These are phyloP conservation scores for Taiozyma sp. DNA, from an alignment of 1,139 yeast genomes.

Conservation along the genomic window DNA sequence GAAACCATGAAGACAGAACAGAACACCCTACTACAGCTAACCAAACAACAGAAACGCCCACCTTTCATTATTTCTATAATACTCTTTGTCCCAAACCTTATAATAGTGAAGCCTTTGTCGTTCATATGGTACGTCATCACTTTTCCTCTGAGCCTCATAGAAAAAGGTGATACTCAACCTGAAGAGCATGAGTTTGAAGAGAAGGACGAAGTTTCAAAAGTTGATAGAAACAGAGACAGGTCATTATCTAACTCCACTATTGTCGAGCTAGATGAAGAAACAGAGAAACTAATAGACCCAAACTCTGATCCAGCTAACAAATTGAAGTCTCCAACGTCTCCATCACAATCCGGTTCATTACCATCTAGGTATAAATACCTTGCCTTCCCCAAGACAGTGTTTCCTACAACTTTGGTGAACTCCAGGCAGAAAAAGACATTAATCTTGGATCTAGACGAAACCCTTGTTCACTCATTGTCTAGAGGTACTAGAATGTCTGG, in stretches of 20 bases:
- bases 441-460: conserved; percentile 87
- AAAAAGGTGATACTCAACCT: conserved; percentile 18
- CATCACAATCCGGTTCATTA: conserved; percentile 16
- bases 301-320: conserved; percentile 22
- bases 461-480: conserved; percentile 84
- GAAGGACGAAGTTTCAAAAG: neutral
- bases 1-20: neutral
- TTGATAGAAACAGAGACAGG: neutral
- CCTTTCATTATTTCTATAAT: conserved; percentile 18
- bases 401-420: conserved; percentile 38
- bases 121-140: conserved; percentile 40
- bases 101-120: conserved; percentile 40
- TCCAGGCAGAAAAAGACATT: conserved; percentile 56
- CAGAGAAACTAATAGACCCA: conserved; percentile 12
- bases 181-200: neutral
- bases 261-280: conserved; percentile 21
- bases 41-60: neutral
- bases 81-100: conserved; percentile 36
- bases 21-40: neutral
- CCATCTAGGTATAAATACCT: conserved; percentile 12
- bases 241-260: conserved; percentile 10
- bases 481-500: conserved; percentile 52
- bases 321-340: conserved; percentile 50
- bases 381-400: conserved; percentile 31
- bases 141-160: conserved; percentile 43